phyloP scores from a whole-genome alignment of 208 protist genomes.

The Leishmania turanica region DNA sequence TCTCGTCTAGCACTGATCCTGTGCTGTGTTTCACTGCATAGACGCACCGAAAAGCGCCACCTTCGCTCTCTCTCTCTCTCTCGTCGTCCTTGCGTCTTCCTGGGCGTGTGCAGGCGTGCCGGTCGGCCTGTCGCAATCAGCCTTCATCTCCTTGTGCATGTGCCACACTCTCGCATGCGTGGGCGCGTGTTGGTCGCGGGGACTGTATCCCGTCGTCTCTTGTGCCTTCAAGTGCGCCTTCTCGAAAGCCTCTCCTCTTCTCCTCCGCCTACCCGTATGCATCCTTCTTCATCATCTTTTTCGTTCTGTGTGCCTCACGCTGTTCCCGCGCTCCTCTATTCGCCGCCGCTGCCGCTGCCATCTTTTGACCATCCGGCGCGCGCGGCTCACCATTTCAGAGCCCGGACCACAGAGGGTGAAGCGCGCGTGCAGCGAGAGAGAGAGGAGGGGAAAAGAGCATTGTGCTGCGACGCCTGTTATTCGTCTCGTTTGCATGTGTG shows the following conservation, averaged over 20 bases:
- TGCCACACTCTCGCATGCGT: not conserved
- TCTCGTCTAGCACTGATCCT: not conserved
- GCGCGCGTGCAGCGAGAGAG: not conserved
- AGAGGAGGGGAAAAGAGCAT: not conserved
- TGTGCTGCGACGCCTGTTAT: not conserved
- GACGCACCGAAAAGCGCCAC: not conserved
- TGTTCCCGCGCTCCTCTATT: not conserved
- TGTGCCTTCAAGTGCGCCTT: not conserved
- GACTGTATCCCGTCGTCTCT: not conserved
- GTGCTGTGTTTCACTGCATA: not conserved
- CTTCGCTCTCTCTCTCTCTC: not conserved
- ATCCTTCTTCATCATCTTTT: not conserved
- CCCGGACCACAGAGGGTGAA: not conserved
- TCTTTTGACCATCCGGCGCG: not conserved
- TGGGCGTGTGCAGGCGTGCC: not conserved
- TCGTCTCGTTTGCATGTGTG: not conserved
- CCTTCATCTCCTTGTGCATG: not conserved
- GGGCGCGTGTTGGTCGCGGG: not conserved
- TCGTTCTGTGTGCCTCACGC: not conserved
- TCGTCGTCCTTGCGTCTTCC: not conserved
- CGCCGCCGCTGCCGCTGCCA: not conserved
- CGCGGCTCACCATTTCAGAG: not conserved
- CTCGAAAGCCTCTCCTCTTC: not conserved
- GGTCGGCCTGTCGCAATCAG: not conserved
- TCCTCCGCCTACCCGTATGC: not conserved